These are phyloP conservation scores for Schizophyllum commune DNA, from an alignment of 1,284 basidiomycete genomes.

Conservation along the genomic window DNA sequence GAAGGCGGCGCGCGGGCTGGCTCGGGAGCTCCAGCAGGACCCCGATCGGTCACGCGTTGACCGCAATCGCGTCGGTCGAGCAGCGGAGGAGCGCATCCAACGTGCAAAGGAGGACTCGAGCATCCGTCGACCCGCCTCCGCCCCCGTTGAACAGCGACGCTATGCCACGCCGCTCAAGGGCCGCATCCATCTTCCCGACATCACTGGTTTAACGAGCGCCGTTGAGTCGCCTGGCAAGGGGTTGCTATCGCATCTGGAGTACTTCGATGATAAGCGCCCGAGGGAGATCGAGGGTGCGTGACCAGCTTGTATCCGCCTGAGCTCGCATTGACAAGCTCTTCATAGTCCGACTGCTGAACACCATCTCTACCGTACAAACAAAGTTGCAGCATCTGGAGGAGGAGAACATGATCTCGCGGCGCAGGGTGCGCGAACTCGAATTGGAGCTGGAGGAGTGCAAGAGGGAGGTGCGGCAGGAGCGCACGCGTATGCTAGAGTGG, in stretches of 20 bases:
- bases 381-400: slow-evolving; percentile 66
- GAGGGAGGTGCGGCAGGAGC: slow-evolving; percentile 59
- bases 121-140: too few relatives aligned
- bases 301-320: slow-evolving; percentile 4
- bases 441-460: slow-evolving; percentile 73
- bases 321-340: slow-evolving; percentile 3
- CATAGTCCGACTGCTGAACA: slow-evolving; percentile 50
- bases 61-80: not conserved
- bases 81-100: not conserved
- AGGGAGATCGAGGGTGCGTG: slow-evolving; percentile 52
- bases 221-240: slow-evolving; percentile 60
- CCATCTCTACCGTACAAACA: slow-evolving; percentile 54
- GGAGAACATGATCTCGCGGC: slow-evolving; percentile 72
- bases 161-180: not conserved
- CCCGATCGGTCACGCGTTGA: not conserved
- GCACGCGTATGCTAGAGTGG: slow-evolving; percentile 50
- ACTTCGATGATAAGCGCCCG: slow-evolving; percentile 33
- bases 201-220: slow-evolving; percentile 71
- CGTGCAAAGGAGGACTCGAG: not conserved
- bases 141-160: slow-evolving; percentile 5
- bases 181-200: slow-evolving; percentile 60
- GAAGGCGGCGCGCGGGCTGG: slow-evolving; percentile 39
- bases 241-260: slow-evolving; percentile 42
- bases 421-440: slow-evolving; percentile 77
- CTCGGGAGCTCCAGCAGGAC: slow-evolving; percentile 43